Base-by-base conservation (phyloP, 2,329 filamentous ascomycete genomes). In the Helotiales sp. region DNA sequence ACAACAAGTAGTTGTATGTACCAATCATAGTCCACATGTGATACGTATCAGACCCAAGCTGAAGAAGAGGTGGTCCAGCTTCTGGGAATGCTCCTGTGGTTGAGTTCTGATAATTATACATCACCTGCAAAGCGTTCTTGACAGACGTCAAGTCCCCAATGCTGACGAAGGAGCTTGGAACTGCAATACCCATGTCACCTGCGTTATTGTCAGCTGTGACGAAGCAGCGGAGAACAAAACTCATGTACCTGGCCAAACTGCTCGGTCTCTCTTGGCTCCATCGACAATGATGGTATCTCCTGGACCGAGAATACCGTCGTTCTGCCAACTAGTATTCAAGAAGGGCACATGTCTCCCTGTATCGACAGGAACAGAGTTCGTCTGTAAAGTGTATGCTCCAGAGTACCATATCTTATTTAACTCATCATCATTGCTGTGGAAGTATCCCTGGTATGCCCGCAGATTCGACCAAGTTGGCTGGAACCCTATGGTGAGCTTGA, bases 1-100 rank as follows among this genome's bases (percentile, higher is more conserved):
- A 85, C 1, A 85, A 73, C 38, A 83, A 74, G 62, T 85, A 86
- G 57, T 84, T 82, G 66, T 82, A 82, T 6, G 79, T 80, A 9
- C 82, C 81, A 44, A 86, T 80, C 72, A 86, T 78, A 1, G 79
- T 80, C 74, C 80, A 82, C 67, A 84, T 76, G 47, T 86, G 82
- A 63, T 86, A 86, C 0, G 83, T 85, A 57, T 79, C 81, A 22
- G 68, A 63, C 2, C 69, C 62, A 7, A 60, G 24, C 33, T 66
- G 62, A 5, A 65, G 48, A 10, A 68, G 48, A 2, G 66, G 65
- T 17, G 65, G 64, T 0, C 66, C 65, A n/a, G 65, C 66, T 54
- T 66, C 62, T 15, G 65, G 65, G n/a, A 68, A 67, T 5, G 60
- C 62, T 4, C 65, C 66, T 13, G 62, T 66, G 0, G 42, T 60